Evolutionary conservation across 139 green algal genomes (phyloP).

Genomic region (Diplosphaera chodatii): DNA sequence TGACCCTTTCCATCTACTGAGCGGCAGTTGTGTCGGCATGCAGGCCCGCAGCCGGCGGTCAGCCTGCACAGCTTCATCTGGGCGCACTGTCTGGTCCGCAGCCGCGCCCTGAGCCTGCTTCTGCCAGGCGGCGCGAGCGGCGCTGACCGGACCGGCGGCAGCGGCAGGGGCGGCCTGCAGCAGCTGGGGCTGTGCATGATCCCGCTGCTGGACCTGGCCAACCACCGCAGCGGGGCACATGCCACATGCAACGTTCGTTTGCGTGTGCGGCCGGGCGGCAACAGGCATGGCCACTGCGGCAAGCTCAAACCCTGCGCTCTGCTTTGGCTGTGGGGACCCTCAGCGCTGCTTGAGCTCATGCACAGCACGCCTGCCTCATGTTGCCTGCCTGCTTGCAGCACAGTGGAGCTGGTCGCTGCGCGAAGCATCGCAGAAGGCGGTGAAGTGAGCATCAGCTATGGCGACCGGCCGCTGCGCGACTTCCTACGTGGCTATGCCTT

Average conservation of each 20-base stretch:
- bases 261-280: not conserved
- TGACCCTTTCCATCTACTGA: too few species aligned
- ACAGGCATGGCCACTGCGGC: too few species aligned
- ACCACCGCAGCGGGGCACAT: not conserved
- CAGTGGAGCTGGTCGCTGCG: conserved; percentile 2
- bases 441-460: conserved; percentile 5
- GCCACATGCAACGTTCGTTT: not conserved
- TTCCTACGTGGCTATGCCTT: conserved; percentile 14
- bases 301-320: too few species aligned
- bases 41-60: not conserved
- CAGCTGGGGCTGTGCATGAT: conserved; percentile 6
- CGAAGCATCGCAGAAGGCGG: not conserved
- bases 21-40: too few species aligned
- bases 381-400: not conserved
- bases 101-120: conserved; percentile 8
- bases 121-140: too few species aligned
- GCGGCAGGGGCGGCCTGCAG: not conserved
- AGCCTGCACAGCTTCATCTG: conserved; percentile 12
- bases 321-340: too few species aligned
- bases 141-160: not conserved
- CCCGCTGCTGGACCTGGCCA: conserved; percentile 7
- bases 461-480: conserved; percentile 9
- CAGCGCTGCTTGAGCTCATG: not conserved
- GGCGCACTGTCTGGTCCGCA: conserved; percentile 18
- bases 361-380: not conserved